Evolutionary conservation across 176 grass and related monocot genomes (phyloP), one percentile per base, ranked within the genome.

Genomic region (Melocanna baccifera): DNA sequence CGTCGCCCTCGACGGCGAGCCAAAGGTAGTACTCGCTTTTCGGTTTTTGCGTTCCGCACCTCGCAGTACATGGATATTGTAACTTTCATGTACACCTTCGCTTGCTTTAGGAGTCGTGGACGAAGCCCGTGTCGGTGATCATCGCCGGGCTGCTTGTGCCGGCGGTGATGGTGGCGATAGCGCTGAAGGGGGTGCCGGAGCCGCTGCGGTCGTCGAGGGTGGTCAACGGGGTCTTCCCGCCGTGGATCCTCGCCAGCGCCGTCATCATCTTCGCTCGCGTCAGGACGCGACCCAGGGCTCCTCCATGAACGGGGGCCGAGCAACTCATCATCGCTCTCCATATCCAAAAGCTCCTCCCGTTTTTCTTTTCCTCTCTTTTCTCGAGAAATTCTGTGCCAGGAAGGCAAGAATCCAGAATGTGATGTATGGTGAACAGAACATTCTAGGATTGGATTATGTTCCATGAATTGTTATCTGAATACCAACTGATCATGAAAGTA

Each of bases 1-100:
- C 83, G 65, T 94, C 77, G 56, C 50, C 87, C 88, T 94, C 51
- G 92, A 94, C 71, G 90, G 92, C 81, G 92, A 90, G 70, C 90
- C 90, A 70, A 88, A 73, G 85, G 92, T 92, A 78, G 48, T 2
- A 26, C 22, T 8, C 13, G 14, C 12, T 3, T 56, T 39, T 7
- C 16, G 2, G 51, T 46, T 66, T 73, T 73, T 25, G 28, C 76
- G 20, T 1, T 86, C 77, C 34, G 22, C 46, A 69, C 83, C 70
- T 22, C 19, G 41, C 12, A 15, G 42, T 34, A 9, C 3, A 12
- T 15, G 39, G 48, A 34, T 69, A 75, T 75, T 7, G 13, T 20
- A 0, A 48, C 11, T 42, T 42, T 41, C 40, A 14, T 7, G 46
- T 10, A 69, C 43, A 12, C 16, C 40, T 77, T 42, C 39, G 26